Evolutionary conservation across 805 yeast genomes (phyloP).

Genomic region (Wickerhamomyces chaumierensis): DNA sequence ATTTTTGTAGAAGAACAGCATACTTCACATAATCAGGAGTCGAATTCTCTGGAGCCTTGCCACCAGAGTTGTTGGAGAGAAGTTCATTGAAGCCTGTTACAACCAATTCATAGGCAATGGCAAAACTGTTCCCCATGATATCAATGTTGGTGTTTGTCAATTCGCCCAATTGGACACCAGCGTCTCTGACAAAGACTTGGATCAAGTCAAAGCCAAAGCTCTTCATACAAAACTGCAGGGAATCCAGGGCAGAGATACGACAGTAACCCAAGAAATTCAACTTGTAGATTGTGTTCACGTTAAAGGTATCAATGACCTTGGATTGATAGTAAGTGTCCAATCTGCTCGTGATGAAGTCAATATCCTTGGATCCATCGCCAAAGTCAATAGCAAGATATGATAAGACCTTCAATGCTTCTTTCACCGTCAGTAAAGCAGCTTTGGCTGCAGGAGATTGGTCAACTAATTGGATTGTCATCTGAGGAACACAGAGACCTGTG

Average conservation of each 20-base stretch:
- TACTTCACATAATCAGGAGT: slow-evolving; percentile 13
- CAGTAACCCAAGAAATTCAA: slow-evolving; percentile 41
- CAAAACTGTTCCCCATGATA: slow-evolving; percentile 29
- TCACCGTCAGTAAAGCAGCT: slow-evolving; percentile 22
- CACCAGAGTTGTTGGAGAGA: slow-evolving; percentile 5
- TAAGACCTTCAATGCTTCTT: slow-evolving; percentile 31
- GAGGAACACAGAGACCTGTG: slow-evolving; percentile 28
- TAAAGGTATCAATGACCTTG: slow-evolving; percentile 33
- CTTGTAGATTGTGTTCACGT: slow-evolving; percentile 28
- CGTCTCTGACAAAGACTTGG: slow-evolving; percentile 36
- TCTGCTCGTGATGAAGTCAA: slow-evolving; percentile 11
- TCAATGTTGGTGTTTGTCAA: slow-evolving; percentile 29
- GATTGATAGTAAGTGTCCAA: slow-evolving; percentile 18
- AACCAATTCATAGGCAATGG: slow-evolving; percentile 26
- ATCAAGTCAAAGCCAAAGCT: slow-evolving; percentile 36
- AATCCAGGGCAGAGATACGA: slow-evolving; percentile 20
- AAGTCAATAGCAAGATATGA: slow-evolving; percentile 36
- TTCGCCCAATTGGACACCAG: slow-evolving; percentile 34
- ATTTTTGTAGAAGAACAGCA: slow-evolving; percentile 17
- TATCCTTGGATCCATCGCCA: slow-evolving; percentile 16
- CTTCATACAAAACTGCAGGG: slow-evolving; percentile 20
- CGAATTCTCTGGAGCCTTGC: slow-evolving; percentile 8
- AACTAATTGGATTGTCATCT: slow-evolving; percentile 27
- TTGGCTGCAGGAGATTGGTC: slow-evolving; percentile 26
- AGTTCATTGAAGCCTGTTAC: slow-evolving; percentile 18